Percentiles rank a stretch among this genome's conserved stretches.
Conservation (phyloP, 1,139 yeast species). For the Pneumocystis jirovecii region DNA sequence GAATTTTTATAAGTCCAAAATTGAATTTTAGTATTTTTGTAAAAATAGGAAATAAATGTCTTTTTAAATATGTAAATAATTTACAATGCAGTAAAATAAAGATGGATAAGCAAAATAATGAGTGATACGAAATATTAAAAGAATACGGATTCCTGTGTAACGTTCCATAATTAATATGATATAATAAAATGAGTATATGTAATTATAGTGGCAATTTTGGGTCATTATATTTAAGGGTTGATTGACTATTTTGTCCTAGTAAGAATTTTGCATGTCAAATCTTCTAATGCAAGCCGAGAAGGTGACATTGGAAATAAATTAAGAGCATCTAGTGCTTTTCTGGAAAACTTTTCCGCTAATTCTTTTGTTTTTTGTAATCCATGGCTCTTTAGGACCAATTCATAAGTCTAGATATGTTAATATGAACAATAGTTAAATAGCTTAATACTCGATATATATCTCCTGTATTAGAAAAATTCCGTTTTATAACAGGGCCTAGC, state of each 20-base stretch:
- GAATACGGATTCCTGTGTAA: not conserved
- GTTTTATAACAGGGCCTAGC: conserved; percentile 63
- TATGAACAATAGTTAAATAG: not conserved
- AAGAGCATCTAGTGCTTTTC: conserved; percentile 57
- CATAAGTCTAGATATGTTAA: conserved; percentile 34
- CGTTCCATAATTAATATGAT: not conserved
- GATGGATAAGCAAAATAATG: not conserved
- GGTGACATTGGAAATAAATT: conserved; percentile 66
- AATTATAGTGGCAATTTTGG: not conserved
- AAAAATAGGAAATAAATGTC: not conserved
- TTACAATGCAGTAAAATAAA: not conserved
- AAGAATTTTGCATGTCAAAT: conserved; percentile 67
- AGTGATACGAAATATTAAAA: not conserved
- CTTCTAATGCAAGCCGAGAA: conserved; percentile 74
- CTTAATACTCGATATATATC: conserved; percentile 45
- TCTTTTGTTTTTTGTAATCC: conserved; percentile 67
- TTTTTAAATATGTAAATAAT: not conserved
- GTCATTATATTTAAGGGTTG: not conserved
- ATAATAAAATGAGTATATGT: not conserved
- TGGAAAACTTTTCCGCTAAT: conserved; percentile 66
- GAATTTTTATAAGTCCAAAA: not conserved
- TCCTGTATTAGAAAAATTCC: conserved; percentile 68
- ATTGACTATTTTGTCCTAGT: conserved; percentile 50
- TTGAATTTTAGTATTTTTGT: not conserved
- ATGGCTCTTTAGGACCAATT: conserved; percentile 50